Evolutionary conservation across 345 rosid species (phyloP).

Genomic region (Carallia pectinifolia): DNA sequence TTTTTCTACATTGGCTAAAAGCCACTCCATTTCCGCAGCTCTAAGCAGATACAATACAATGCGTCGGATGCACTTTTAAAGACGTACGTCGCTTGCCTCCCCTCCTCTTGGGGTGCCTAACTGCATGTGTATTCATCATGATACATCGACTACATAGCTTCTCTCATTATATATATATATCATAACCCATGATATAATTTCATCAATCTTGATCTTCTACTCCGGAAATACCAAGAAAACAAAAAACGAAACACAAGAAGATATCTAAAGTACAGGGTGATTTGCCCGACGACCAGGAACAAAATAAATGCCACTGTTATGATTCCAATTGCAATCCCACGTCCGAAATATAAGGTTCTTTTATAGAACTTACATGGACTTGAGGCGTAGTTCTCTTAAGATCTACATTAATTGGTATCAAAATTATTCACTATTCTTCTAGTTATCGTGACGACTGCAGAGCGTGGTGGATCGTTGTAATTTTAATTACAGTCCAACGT

Average conservation of each 20-base stretch:
- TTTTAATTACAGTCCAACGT: too few relatives aligned
- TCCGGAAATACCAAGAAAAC: neutral
- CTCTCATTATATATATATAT: too few relatives aligned
- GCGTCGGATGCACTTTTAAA: slow-evolving; percentile 5
- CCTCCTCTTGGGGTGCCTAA: slow-evolving; percentile 12
- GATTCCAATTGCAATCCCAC: neutral
- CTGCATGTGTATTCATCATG: slow-evolving; percentile 16
- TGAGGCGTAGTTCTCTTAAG: too few relatives aligned
- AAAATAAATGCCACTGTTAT: too few relatives aligned
- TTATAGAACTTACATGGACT: too few relatives aligned
- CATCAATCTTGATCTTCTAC: neutral
- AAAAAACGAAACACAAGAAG: neutral
- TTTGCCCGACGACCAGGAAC: too few relatives aligned
- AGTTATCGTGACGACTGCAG: too few relatives aligned
- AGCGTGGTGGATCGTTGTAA: too few relatives aligned
- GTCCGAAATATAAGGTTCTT: too few relatives aligned
- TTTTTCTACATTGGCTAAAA: slow-evolving; percentile 23
- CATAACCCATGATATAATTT: neutral
- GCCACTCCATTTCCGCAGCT: slow-evolving; percentile 20
- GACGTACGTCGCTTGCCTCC: slow-evolving; percentile 31
- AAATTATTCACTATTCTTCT: too few relatives aligned
- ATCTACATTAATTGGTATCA: too few relatives aligned
- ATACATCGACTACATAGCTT: neutral
- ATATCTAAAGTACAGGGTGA: too few relatives aligned
- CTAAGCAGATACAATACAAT: neutral